phyloP scores from a whole-genome alignment of 2,329 filamentous ascomycete species.

The Rhexocercosporidium sp. region DNA sequence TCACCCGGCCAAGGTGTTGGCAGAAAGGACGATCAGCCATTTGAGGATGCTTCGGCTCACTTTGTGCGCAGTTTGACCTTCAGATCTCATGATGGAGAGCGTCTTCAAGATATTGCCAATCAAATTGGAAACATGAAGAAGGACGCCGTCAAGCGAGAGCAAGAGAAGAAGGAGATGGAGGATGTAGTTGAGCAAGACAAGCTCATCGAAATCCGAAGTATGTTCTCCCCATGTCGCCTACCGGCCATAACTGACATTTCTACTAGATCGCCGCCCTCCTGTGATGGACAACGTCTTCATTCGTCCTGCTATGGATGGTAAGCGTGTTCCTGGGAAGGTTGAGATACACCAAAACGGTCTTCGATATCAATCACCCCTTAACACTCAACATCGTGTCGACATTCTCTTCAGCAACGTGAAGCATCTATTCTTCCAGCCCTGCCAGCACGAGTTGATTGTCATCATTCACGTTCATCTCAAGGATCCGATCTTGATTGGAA shows the following conservation, averaged over 20 bases:
- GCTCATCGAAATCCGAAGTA: slow-evolving; percentile 90
- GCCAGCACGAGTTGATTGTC: slow-evolving; percentile 93
- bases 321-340: slow-evolving; percentile 92
- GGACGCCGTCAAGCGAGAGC: slow-evolving; percentile 87
- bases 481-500: slow-evolving; percentile 96
- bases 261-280: slow-evolving; percentile 85
- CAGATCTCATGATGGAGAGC: slow-evolving; percentile 84
- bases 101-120: slow-evolving; percentile 88
- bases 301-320: slow-evolving; percentile 92
- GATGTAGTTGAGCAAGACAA: slow-evolving; percentile 99
- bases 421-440: slow-evolving; percentile 98
- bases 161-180: slow-evolving; percentile 99
- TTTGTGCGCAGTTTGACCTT: slow-evolving; percentile 97
- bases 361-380: slow-evolving; percentile 83
- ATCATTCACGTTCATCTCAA: slow-evolving; percentile 98
- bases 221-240: slow-evolving; percentile 43
- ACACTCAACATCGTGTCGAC: slow-evolving; percentile 84
- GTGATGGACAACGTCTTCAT: slow-evolving; percentile 95
- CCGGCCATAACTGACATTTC: slow-evolving; percentile 47
- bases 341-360: slow-evolving; percentile 99
- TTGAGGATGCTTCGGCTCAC: slow-evolving; percentile 94
- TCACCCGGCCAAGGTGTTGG: slow-evolving; percentile 97
- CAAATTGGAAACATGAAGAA: slow-evolving; percentile 98
- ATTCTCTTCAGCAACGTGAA: slow-evolving; percentile 98
- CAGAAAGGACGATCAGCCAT: slow-evolving; percentile 95